A percentile compares a stretch with the other conserved stretches of the same genome.
Conservation (phyloP, 202 grass and related monocot genomes). For the Hordeum pubiflorum region DNA sequence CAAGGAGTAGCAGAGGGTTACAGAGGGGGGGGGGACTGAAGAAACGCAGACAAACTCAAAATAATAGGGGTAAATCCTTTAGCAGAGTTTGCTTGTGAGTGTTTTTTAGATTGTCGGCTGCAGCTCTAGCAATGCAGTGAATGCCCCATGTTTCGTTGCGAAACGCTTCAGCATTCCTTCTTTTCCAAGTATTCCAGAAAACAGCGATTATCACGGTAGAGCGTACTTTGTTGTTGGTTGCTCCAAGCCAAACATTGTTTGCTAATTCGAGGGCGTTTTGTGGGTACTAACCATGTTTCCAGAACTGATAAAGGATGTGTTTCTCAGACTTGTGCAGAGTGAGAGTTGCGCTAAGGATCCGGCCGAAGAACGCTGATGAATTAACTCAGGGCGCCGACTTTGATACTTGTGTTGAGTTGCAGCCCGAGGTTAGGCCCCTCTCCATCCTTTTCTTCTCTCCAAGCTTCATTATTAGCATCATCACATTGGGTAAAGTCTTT, state of each 20-base stretch:
- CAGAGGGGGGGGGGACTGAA: too few relatives aligned
- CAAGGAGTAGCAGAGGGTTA: too few relatives aligned
- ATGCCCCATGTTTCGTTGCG: too few relatives aligned
- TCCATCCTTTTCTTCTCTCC: constrained; percentile 7
- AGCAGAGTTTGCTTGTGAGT: too few relatives aligned
- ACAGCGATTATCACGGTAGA: too few relatives aligned
- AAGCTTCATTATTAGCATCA: neutral
- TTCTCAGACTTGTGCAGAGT: constrained; percentile 69
- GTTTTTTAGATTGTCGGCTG: too few relatives aligned
- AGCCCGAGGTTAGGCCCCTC: constrained; percentile 58
- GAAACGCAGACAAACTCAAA: too few relatives aligned
- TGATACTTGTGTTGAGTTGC: constrained; percentile 67
- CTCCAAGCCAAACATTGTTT: neutral
- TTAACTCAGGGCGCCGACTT: constrained; percentile 49
- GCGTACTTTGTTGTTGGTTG: too few relatives aligned
- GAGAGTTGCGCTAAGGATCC: constrained; percentile 75
- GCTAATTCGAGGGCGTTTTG: neutral
- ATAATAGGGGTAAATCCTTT: too few relatives aligned
- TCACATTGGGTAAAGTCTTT: neutral
- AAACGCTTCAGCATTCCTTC: too few relatives aligned
- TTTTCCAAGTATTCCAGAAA: too few relatives aligned
- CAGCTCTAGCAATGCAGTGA: too few relatives aligned
- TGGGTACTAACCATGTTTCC: neutral
- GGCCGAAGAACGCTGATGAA: constrained; percentile 70
- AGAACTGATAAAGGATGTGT: neutral